Percentiles rank a stretch among this genome's conserved stretches.
phyloP scores from a whole-genome alignment of 805 yeast species.

The Kodamaea laetipori region DNA sequence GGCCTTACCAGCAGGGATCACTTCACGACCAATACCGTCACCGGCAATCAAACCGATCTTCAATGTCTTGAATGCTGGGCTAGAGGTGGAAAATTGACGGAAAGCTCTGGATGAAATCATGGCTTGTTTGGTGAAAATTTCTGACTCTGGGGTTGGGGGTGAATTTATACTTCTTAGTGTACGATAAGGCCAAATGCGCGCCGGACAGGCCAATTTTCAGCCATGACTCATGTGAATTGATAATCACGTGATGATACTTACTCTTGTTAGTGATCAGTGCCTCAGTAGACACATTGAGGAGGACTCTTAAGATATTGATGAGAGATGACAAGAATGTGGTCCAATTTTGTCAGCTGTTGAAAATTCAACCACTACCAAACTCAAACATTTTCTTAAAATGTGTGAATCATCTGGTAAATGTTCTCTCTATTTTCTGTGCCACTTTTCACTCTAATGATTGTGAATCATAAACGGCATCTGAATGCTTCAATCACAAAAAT shows the following conservation, averaged over 20 bases:
- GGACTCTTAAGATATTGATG: neutral
- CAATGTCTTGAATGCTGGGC: constrained; percentile 34
- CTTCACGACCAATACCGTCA: constrained; percentile 98
- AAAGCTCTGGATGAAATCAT: constrained; percentile 15
- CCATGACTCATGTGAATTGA: constrained; percentile 3
- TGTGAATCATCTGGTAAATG: no score
- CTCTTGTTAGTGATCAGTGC: no score
- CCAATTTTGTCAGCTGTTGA: no score
- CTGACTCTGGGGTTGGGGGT: constrained; percentile 1
- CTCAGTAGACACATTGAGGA: no score
- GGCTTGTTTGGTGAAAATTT: neutral
- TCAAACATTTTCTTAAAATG: no score
- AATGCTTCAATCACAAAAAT: no score
- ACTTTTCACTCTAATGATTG: no score
- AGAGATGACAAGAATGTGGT: no score
- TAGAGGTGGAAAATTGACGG: constrained; percentile 38
- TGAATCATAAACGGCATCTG: no score
- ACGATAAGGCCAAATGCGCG: constrained; percentile 4
- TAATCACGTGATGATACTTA: constrained; percentile 2
- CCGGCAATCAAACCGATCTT: constrained; percentile 85
- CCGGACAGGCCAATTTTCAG: neutral
- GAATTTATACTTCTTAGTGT: neutral
- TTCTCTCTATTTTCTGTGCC: no score
- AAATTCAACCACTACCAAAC: no score
- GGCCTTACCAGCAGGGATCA: constrained; percentile 93